phyloP scores from a whole-genome alignment of 768 basidiomycete genomes.

The Suillus lakei region DNA sequence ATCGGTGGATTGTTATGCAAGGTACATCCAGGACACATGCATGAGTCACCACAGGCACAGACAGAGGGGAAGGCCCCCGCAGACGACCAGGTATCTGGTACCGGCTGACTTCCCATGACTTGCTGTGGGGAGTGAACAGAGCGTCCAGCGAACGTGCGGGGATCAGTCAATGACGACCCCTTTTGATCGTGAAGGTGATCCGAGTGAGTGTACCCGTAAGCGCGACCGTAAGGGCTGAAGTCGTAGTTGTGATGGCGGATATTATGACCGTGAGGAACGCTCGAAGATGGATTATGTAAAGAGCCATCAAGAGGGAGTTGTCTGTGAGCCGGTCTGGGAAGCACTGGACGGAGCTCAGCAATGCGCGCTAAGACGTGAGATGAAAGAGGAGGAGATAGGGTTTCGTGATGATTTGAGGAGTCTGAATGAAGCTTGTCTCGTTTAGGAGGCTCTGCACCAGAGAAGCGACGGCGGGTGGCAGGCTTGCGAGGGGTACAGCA shows the following conservation, averaged over 20 bases:
- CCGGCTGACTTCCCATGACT: constrained; percentile 28
- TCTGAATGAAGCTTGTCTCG: constrained; percentile 31
- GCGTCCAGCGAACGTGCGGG: constrained; percentile 28
- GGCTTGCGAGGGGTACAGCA: constrained; percentile 60
- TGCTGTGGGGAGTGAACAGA: constrained; percentile 32
- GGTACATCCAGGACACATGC: constrained; percentile 67
- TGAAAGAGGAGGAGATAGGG: constrained; percentile 34
- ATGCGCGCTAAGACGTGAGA: constrained; percentile 63
- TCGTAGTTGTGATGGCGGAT: constrained; percentile 52
- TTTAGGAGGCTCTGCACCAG: constrained; percentile 33
- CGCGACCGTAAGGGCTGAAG: constrained; percentile 72
- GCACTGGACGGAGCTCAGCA: constrained; percentile 69
- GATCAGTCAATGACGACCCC: constrained; percentile 16
- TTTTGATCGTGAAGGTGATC: constrained; percentile 36
- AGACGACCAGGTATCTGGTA: constrained; percentile 30
- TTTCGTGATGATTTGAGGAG: constrained; percentile 11
- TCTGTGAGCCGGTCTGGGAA: constrained; percentile 58
- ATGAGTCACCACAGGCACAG: constrained; percentile 68
- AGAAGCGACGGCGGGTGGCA: constrained; percentile 39
- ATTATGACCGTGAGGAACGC: constrained; percentile 44
- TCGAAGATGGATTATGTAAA: constrained; percentile 53
- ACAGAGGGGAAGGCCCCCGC: constrained; percentile 44
- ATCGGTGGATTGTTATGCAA: constrained; percentile 53
- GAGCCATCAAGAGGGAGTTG: constrained; percentile 35
- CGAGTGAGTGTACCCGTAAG: constrained; percentile 56